Evolutionary conservation across 257 asterid species (phyloP), one percentile per base, ranked within the genome.

Genomic region (Striga asiatica): DNA sequence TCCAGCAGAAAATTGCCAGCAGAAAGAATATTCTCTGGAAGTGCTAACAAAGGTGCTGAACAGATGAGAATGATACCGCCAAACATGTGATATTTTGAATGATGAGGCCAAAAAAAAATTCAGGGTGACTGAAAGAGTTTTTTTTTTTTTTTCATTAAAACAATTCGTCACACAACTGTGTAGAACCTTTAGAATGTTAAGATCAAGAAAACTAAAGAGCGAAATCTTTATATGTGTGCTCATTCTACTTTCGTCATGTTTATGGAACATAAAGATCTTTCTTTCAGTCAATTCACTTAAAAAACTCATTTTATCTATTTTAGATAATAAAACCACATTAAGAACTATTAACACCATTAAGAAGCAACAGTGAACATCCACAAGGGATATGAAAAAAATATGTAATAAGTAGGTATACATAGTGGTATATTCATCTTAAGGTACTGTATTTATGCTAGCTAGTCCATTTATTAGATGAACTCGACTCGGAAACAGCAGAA

Each of bases 1-100:
- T 28, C 48, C 53, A 52, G 51, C 49, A 49, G 51, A 55, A 43
- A 47, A 54, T 45, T 25, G 50, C 60, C 39, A 7, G 58, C 35
- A 62, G 57, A 18, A 42, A 43, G 16, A 20, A 34, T n/a, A 6
- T 19, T 38, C 38, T 41, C 17, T 16, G 51, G 10, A 61, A 29
- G 58, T 12, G 46, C 23, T 45, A 31, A 35, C 5, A 32, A 39
- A 50, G 20, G 14, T 35, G 12, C 64, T 54, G 47, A 61, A 43
- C 31, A 34, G 16, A 35, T 32, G 37, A 50, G 27, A 39, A 28
- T 12, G 37, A 28, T 45, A 41, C 41, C 35, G 38, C 50, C 34
- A 57, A 17, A 20, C 28, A 57, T 38, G 31, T 21, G 62, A 34
- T 49, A 11, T 35, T 35, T 9, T 9, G n/a, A n/a, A 35, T 35